Conservation (phyloP, 2,329 filamentous ascomycete genomes). For the Didymellaceae sp. region DNA sequence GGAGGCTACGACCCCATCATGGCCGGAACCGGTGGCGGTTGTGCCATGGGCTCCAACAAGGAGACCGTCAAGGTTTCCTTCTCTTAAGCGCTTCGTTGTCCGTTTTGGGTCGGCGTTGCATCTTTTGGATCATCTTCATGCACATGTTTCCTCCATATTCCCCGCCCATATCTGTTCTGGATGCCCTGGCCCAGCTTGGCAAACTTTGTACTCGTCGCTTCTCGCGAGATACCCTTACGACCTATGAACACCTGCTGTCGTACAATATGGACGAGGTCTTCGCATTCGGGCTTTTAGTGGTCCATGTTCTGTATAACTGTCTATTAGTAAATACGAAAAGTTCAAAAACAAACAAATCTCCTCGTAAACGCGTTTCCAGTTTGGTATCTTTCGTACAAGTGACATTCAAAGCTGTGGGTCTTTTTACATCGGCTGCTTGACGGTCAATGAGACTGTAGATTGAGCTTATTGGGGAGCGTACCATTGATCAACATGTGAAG, state of each 20-base stretch:
- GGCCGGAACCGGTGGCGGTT: conserved; percentile 40
- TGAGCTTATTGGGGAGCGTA: no score
- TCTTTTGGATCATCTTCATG: conserved; percentile 21
- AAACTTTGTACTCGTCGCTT: conserved; percentile 28
- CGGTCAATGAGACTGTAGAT: no score
- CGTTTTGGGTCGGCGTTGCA: conserved; percentile 20
- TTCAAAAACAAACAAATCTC: conserved; percentile 12
- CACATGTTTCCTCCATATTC: conserved; percentile 30
- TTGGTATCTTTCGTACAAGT: no score
- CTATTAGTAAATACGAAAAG: conserved; percentile 26
- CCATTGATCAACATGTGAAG: no score
- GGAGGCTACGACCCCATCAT: conserved; percentile 39
- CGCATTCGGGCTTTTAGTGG: conserved; percentile 22
- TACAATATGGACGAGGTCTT: conserved; percentile 24
- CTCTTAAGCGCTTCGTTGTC: conserved; percentile 19
- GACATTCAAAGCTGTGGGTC: not conserved
- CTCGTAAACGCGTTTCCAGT: not conserved
- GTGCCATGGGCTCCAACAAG: conserved; percentile 34
- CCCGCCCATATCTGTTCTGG: conserved; percentile 26
- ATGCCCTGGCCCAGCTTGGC: conserved; percentile 21
- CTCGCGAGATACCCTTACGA: conserved; percentile 30
- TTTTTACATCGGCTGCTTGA: no score
- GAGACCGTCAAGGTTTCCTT: conserved; percentile 41
- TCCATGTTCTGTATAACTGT: conserved; percentile 40
- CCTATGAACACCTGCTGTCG: conserved; percentile 26